These are phyloP conservation scores for Grigorovia transvaalensis DNA, from an alignment of 805 yeast species.

Conservation along the genomic window DNA sequence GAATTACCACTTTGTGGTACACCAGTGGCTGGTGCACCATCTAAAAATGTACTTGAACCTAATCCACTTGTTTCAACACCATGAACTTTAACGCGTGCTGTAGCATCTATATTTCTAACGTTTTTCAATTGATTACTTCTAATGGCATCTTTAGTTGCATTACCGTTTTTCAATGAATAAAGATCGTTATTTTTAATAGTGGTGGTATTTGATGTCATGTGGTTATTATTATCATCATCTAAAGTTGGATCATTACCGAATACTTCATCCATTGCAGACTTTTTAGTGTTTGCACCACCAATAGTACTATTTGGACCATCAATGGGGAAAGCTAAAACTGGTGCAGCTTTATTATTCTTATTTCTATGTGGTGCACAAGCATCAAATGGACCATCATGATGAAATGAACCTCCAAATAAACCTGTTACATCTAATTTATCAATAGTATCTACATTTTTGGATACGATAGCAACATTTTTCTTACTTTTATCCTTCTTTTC, in stretches of 20 bases:
- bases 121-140: slow-evolving; percentile 37
- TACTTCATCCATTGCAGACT: slow-evolving; percentile 59
- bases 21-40: slow-evolving; percentile 84
- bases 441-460: slow-evolving; percentile 81
- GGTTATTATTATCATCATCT: slow-evolving; percentile 32
- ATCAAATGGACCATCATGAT: slow-evolving; percentile 98
- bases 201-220: neutral
- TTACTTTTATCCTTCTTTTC: slow-evolving; percentile 23
- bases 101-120: slow-evolving; percentile 61
- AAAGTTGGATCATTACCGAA: slow-evolving; percentile 53
- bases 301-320: slow-evolving; percentile 70
- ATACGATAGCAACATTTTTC: slow-evolving; percentile 34
- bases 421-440: slow-evolving; percentile 96
- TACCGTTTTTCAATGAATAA: slow-evolving; percentile 3
- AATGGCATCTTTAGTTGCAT: slow-evolving; percentile 32
- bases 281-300: slow-evolving; percentile 51
- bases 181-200: neutral
- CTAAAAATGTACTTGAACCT: slow-evolving; percentile 85
- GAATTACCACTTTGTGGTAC: slow-evolving; percentile 19
- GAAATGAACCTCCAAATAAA: slow-evolving; percentile 87
- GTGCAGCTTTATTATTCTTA: slow-evolving; percentile 64
- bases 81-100: slow-evolving; percentile 58
- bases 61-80: slow-evolving; percentile 82
- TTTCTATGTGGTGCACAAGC: slow-evolving; percentile 97
- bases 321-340: slow-evolving; percentile 89